Base-by-base conservation (phyloP, 768 basidiomycete species). In the Leccinellum albellum region DNA sequence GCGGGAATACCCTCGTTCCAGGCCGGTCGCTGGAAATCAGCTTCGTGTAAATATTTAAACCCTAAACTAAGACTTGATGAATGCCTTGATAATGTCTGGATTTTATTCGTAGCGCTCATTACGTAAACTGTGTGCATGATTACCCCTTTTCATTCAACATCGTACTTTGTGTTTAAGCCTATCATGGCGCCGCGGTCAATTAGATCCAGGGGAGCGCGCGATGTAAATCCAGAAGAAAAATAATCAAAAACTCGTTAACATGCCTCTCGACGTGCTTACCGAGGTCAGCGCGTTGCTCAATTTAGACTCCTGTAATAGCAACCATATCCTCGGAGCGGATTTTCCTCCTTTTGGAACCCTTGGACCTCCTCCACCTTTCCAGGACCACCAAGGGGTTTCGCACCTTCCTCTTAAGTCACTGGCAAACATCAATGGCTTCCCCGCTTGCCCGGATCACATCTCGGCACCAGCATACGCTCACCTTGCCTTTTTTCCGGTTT, bases 341-440 rank as follows among this genome's bases (percentile, higher is more conserved):
- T 29, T 67, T 74, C 23, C 61, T 61, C 6, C 54, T 66, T 53
- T 53, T 74, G 13, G 64, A 69, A 10, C 73, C 75, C 1, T 32
- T 68, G 6, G 71, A 75, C 51, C 55, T 75, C 8, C 66, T 75
- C 20, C 57, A 70, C 24, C 65, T 76, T 4, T 44, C 69, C n/a
- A 64, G 73, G 32, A 65, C 65, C 20, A 68, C 64, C 7, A 74
- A 74, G 35, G 63, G 55, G 6, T 63, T 75, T 12, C 66, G 73
- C 17, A 29, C 29, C 7, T 62, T 73, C 15, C 58, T 76, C 1
- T 59, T 71, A 26, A 61, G 59, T 28, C 67, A 59, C 35, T 71
- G 17, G 23, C 23, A 12, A 68, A 69, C 40, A 53, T 64, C 29
- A 4, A 46, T n/a, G 59, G 49, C 2, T 55, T 75, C 21, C 70